A percentile compares a stretch with the other conserved stretches of the same genome.
phyloP scores from a whole-genome alignment of 306 rosid genomes.

The Glycyrrhiza uralensis region DNA sequence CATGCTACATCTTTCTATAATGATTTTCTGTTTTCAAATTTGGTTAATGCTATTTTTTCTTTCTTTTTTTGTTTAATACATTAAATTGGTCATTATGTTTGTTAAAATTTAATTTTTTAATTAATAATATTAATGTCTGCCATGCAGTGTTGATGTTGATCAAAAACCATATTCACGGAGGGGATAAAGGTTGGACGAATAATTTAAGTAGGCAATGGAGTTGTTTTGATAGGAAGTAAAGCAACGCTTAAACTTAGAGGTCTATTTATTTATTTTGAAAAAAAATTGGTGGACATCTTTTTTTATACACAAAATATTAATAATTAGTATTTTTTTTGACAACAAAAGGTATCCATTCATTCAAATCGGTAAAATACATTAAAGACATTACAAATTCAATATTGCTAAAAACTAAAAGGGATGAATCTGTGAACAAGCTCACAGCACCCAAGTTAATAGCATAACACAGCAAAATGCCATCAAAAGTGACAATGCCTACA shows the following conservation, averaged over 20 bases:
- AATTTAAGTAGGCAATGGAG: slow-evolving; percentile 8
- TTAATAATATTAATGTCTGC: not conserved
- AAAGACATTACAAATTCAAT: too few relatives aligned
- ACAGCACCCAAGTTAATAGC: too few relatives aligned
- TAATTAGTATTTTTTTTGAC: too few relatives aligned
- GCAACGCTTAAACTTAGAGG: slow-evolving; percentile 30
- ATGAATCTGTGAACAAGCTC: too few relatives aligned
- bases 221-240: slow-evolving; percentile 26
- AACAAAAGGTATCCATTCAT: too few relatives aligned
- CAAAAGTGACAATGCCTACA: too few relatives aligned
- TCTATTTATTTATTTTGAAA: slow-evolving; percentile 15
- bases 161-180: slow-evolving; percentile 19
- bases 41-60: not conserved
- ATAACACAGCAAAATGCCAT: too few relatives aligned
- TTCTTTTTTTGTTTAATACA: not conserved
- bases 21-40: not conserved
- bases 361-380: too few relatives aligned
- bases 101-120: not conserved
- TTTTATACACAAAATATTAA: too few relatives aligned
- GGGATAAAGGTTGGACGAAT: slow-evolving; percentile 24
- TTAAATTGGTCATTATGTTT: not conserved
- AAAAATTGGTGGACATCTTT: too few relatives aligned
- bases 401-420: too few relatives aligned
- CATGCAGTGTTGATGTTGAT: slow-evolving; percentile 35
- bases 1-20: not conserved